These are phyloP conservation scores for Alopecurus myosuroides DNA, from an alignment of 176 grass and related monocot genomes.

Conservation along the genomic window DNA sequence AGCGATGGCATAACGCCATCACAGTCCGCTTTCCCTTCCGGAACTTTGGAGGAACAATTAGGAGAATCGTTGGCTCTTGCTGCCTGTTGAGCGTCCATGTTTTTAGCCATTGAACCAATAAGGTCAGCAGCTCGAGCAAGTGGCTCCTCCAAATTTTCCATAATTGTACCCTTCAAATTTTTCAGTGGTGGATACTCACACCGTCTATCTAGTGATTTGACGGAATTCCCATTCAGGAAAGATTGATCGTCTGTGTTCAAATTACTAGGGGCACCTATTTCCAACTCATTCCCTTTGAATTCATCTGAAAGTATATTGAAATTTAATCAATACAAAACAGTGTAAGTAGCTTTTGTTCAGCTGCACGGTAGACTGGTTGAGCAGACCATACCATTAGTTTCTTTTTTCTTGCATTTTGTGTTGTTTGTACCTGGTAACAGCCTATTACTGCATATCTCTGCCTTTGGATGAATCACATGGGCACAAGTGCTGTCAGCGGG, in stretches of 20 bases:
- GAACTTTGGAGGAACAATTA: slow-evolving; percentile 36
- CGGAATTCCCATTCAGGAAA: slow-evolving; percentile 16
- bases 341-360: not conserved
- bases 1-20: slow-evolving; percentile 44
- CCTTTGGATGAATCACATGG: slow-evolving; percentile 57
- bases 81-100: slow-evolving; percentile 27
- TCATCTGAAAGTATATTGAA: slow-evolving; percentile 44
- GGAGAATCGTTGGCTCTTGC: slow-evolving; percentile 28
- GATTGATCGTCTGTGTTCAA: slow-evolving; percentile 22
- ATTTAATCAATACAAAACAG: not conserved
- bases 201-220: slow-evolving; percentile 29
- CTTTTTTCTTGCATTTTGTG: slow-evolving; percentile 41
- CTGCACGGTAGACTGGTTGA: not conserved
- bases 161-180: slow-evolving; percentile 20
- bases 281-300: slow-evolving; percentile 64
- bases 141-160: slow-evolving; percentile 40
- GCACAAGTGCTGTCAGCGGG: slow-evolving; percentile 77
- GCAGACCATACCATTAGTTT: slow-evolving; percentile 47
- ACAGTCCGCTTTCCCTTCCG: slow-evolving; percentile 31
- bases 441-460: slow-evolving; percentile 50
- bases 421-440: slow-evolving; percentile 32
- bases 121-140: slow-evolving; percentile 56
- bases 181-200: slow-evolving; percentile 28
- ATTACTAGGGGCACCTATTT: slow-evolving; percentile 56
- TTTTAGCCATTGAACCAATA: slow-evolving; percentile 63